These are phyloP conservation scores for Alternaria incomplexa DNA, from an alignment of 2,329 filamentous ascomycete species.

Conservation along the genomic window DNA sequence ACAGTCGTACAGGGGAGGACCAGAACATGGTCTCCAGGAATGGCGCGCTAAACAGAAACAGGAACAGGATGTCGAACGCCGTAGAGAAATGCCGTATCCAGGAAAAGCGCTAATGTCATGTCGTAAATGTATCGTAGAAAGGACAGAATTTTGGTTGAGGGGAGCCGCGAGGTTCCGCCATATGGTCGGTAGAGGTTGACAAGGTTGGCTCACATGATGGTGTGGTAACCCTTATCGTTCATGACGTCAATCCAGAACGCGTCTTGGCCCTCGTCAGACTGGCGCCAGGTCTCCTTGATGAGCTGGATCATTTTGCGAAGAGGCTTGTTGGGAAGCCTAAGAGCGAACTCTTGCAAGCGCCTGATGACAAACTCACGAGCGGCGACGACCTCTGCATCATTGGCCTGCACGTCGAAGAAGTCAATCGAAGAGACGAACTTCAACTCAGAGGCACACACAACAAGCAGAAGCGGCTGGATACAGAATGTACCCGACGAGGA, in stretches of 20 bases:
- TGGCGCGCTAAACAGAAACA: constrained; percentile 11
- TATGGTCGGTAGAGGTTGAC: not conserved
- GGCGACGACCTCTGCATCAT: constrained; percentile 53
- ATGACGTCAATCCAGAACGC: constrained; percentile 64
- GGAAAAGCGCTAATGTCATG: not conserved
- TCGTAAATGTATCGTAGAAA: constrained; percentile 7
- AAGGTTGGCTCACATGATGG: constrained; percentile 56
- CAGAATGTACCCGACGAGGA: constrained; percentile 61
- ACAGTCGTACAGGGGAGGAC: constrained; percentile 22
- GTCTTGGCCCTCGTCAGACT: constrained; percentile 57
- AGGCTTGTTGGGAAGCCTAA: constrained; percentile 60
- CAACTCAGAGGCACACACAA: constrained; percentile 59
- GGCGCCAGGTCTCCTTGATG: constrained; percentile 60
- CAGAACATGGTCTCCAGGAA: constrained; percentile 16
- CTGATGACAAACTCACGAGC: constrained; percentile 58
- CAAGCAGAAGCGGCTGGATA: constrained; percentile 60
- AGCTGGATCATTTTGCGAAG: constrained; percentile 58
- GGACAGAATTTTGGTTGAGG: constrained; percentile 1
- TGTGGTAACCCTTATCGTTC: constrained; percentile 64
- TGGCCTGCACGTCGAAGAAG: constrained; percentile 48
- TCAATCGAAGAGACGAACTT: constrained; percentile 51
- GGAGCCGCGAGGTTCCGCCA: not conserved
- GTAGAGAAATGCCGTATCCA: constrained; percentile 3
- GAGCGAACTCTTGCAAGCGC: constrained; percentile 53
- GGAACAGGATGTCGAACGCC: constrained; percentile 10